Percentiles rank a stretch among this genome's conserved stretches.
Evolutionary conservation across 2,329 filamentous ascomycete species (phyloP).

Genomic region (Zarea fungicola): DNA sequence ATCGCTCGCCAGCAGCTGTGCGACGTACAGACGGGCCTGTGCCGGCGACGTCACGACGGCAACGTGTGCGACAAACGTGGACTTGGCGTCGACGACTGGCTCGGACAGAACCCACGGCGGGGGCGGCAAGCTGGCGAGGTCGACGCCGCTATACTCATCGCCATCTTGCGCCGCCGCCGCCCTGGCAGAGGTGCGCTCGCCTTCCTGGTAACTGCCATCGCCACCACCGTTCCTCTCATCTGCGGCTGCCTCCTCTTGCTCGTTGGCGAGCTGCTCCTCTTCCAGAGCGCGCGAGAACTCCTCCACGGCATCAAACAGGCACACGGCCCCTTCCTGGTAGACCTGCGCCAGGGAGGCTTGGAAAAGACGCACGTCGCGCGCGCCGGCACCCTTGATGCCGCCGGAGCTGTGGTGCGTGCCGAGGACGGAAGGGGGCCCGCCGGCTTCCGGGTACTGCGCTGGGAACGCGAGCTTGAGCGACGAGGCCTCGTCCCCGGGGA

Average conservation of each 20-base stretch:
- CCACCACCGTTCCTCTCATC: constrained; percentile 14
- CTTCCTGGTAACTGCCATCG: too few relatives aligned
- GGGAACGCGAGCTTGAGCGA: constrained; percentile 66
- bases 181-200: too few relatives aligned
- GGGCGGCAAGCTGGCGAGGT: constrained; percentile 24
- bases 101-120: constrained; percentile 71
- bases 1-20: constrained; percentile 74
- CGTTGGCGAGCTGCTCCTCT: constrained; percentile 21
- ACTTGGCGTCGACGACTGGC: constrained; percentile 73
- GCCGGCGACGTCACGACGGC: constrained; percentile 63
- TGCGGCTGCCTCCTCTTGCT: constrained; percentile 22
- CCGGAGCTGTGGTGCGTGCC: constrained; percentile 79
- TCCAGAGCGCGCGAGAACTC: constrained; percentile 50
- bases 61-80: constrained; percentile 77
- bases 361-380: constrained; percentile 63
- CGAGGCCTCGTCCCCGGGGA: constrained; percentile 56
- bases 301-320: constrained; percentile 87
- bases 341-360: constrained; percentile 60
- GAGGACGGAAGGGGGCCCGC: constrained; percentile 65
- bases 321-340: constrained; percentile 68
- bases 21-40: constrained; percentile 66
- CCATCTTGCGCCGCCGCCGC: background rate
- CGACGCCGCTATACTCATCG: constrained; percentile 17
- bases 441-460: constrained; percentile 68
- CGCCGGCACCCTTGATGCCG: constrained; percentile 66